phyloP scores from a whole-genome alignment of 129 eudicot genomes.

The Flaveria ramosissima region DNA sequence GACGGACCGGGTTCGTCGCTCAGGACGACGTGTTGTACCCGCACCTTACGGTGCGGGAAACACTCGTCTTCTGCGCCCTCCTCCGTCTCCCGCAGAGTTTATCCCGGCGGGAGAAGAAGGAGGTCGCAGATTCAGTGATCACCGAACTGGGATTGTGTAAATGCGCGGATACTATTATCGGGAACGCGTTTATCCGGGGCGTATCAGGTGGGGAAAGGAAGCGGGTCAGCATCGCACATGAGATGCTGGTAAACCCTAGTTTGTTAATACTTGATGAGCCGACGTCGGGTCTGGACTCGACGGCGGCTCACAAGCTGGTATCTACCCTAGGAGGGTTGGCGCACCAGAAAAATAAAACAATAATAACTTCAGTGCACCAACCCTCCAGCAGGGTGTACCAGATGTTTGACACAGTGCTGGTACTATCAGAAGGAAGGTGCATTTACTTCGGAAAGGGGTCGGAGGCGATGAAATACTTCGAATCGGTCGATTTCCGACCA shows the following conservation, averaged over 20 bases:
- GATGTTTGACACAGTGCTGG: conserved; percentile 71
- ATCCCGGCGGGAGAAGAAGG: conserved; percentile 43
- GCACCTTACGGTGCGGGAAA: conserved; percentile 70
- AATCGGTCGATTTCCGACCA: conserved; percentile 60
- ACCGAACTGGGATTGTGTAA: conserved; percentile 55
- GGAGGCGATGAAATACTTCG: conserved; percentile 64
- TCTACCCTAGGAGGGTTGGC: conserved; percentile 54
- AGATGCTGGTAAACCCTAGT: conserved; percentile 77
- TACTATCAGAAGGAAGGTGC: conserved; percentile 65
- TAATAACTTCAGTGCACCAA: conserved; percentile 68
- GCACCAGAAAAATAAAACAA: conserved; percentile 53
- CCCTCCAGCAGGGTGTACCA: conserved; percentile 65
- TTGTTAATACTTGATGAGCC: conserved; percentile 75
- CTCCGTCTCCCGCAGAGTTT: conserved; percentile 52
- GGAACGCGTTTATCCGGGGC: conserved; percentile 62
- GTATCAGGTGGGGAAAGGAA: conserved; percentile 76
- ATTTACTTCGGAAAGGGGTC: conserved; percentile 60
- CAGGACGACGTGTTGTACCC: conserved; percentile 78
- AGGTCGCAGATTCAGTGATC: conserved; percentile 52
- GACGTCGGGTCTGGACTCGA: conserved; percentile 80
- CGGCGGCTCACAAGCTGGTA: conserved; percentile 63
- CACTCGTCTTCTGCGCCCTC: conserved; percentile 61
- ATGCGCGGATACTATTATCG: conserved; percentile 55
- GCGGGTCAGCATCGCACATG: conserved; percentile 77
- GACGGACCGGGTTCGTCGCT: conserved; percentile 59